These are phyloP conservation scores for Didymella arachidicola DNA, from an alignment of 2,329 filamentous ascomycete genomes.

Conservation along the genomic window DNA sequence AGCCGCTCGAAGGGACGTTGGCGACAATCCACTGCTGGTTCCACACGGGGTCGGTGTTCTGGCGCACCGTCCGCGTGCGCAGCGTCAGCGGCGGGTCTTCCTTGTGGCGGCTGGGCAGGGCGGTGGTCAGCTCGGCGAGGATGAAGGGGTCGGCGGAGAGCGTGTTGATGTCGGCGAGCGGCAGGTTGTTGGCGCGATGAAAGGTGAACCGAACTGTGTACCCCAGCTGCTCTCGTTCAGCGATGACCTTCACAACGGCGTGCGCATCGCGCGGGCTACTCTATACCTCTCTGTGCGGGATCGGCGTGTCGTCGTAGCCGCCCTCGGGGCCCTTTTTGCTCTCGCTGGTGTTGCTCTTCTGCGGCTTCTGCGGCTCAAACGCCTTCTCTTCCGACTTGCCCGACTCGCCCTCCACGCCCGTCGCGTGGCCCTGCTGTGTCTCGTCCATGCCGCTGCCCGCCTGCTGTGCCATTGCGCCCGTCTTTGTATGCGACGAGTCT, in stretches of 20 bases:
- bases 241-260: neutral
- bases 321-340: constrained; percentile 66
- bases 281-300: constrained; percentile 61
- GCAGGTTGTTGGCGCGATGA: constrained; percentile 80
- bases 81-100: constrained; percentile 79
- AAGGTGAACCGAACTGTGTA: constrained; percentile 88
- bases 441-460: neutral
- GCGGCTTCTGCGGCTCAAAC: constrained; percentile 26
- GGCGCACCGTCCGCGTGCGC: constrained; percentile 78
- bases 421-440: constrained; percentile 18
- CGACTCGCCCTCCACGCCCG: constrained; percentile 8
- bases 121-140: constrained; percentile 74
- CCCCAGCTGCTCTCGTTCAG: constrained; percentile 65
- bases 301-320: constrained; percentile 80
- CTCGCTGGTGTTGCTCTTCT: constrained; percentile 40
- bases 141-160: constrained; percentile 86
- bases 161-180: constrained; percentile 79
- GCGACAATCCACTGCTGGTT: constrained; percentile 86
- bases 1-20: constrained; percentile 82
- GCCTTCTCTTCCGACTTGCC: constrained; percentile 21
- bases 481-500: neutral
- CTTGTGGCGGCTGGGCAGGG: constrained; percentile 78
- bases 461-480: constrained; percentile 20
- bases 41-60: constrained; percentile 79
- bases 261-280: neutral